phyloP scores from a whole-genome alignment of 345 rosid species.

The Hibiscus mutabilis region DNA sequence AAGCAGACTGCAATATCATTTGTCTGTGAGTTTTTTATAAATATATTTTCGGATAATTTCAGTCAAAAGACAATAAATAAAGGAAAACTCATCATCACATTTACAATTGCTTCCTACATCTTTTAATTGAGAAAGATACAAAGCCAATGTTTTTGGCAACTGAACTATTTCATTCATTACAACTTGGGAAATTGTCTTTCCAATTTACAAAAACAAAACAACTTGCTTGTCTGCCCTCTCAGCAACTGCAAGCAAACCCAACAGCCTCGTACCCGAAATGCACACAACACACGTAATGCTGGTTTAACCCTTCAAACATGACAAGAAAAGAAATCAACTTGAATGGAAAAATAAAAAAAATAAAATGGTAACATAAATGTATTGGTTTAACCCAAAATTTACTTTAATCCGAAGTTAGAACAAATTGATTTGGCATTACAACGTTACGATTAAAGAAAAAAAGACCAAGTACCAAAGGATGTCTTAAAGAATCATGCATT shows the following conservation, averaged over 20 bases:
- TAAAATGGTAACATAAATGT: too few species aligned
- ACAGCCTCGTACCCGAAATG: neutral
- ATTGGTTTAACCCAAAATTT: too few species aligned
- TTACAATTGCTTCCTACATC: constrained; percentile 3
- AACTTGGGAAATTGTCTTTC: neutral
- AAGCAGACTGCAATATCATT: too few species aligned
- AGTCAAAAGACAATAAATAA: neutral
- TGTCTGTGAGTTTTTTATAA: too few species aligned
- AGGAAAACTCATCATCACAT: constrained; percentile 5
- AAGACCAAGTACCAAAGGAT: too few species aligned
- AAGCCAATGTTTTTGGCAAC: neutral
- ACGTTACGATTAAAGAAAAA: too few species aligned
- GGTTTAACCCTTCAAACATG: neutral
- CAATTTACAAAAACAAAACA: neutral
- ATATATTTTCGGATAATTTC: too few species aligned
- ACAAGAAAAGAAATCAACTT: neutral
- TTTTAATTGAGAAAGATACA: neutral
- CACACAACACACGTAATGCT: too few species aligned
- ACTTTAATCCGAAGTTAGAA: too few species aligned
- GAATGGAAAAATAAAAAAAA: neutral
- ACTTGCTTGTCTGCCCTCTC: neutral
- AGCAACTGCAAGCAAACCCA: neutral
- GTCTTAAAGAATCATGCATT: too few species aligned
- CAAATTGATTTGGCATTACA: too few species aligned
- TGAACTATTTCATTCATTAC: neutral